Evolutionary conservation across 495 filamentous ascomycete genomes (phyloP).

Genomic region (Aspergillus kassunensis): DNA sequence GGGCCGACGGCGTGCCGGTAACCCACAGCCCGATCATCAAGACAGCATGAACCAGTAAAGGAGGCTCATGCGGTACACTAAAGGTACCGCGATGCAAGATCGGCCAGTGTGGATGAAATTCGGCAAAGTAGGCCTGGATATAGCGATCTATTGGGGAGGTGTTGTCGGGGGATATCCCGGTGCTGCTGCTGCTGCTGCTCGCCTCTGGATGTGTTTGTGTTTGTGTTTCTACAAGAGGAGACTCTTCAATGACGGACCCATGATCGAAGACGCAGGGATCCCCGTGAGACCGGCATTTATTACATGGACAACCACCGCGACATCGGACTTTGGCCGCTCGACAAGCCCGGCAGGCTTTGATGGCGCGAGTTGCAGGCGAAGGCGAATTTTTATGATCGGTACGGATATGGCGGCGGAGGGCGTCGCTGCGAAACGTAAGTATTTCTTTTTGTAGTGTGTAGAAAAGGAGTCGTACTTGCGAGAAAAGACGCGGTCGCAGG

Average conservation of each 20-base stretch:
- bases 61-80: constrained; percentile 6
- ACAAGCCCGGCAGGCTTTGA: constrained; percentile 6
- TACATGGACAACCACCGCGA: constrained; percentile 7
- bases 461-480: not conserved
- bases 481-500: constrained; percentile 8
- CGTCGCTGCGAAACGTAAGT: not conserved
- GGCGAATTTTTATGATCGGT: constrained; percentile 7
- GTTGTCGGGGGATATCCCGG: not conserved
- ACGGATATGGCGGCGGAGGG: constrained; percentile 13
- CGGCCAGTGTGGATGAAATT: constrained; percentile 15
- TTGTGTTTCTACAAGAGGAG: not conserved
- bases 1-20: not conserved
- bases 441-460: not conserved
- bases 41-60: constrained; percentile 9
- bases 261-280: not conserved
- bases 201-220: too few relatives aligned
- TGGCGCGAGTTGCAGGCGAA: not conserved
- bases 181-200: not conserved
- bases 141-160: not conserved
- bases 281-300: not conserved
- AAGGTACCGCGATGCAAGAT: constrained; percentile 13
- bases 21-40: constrained; percentile 14
- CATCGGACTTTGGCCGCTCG: constrained; percentile 13
- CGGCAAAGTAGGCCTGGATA: constrained; percentile 7
- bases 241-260: not conserved